Base-by-base conservation (phyloP, 805 yeast genomes). In the Hanseniaspora singularis region DNA sequence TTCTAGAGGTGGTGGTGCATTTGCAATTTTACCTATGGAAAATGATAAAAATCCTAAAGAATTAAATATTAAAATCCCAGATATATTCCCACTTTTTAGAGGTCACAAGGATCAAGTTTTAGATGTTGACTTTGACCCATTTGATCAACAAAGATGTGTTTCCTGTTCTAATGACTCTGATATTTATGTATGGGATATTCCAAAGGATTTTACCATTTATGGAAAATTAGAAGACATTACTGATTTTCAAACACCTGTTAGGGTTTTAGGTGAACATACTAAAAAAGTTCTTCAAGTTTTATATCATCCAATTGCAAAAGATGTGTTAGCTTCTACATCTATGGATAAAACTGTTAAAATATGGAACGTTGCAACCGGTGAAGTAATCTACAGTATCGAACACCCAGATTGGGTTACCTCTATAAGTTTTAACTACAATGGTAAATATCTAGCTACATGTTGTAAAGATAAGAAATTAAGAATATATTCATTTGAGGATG, bases 1-100 rank as follows among this genome's bases (percentile, higher is more conserved):
- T 50, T 72, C 96, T 27, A 81, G 94, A 10, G 97, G 97, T 33
- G 97, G 97, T 52, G 99, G 99, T 45, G 94, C 97, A 0, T 88
- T 92, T 68, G 96, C 95, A 1, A 83, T 94, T 11, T 77, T 92
- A 51, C 98, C 98, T 2, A 67, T 85, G 22, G 27, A 39, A 14
- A 44, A 44, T 19, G 36, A 33, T 22, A 37, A 36, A 11, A 44
- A 44, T n/a, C 32, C 41, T 12, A 61, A 62, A 8, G 96, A 89
- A 62, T 79, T 76, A 16, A 97, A 98, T 9, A 44, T 44, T 15
- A 92, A 88, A 60, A 79, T 88, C 7, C 96, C 96, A 3, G 99
- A 92, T 55, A 76, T 80, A 51, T 88, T 87, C 40, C 92, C 98
- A 2, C 71, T 92, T 54, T 92, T 89, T 64, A 77, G 96, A 57